These are phyloP conservation scores for Aspergillus ustus DNA, from an alignment of 2,329 filamentous ascomycete genomes.

Conservation along the genomic window DNA sequence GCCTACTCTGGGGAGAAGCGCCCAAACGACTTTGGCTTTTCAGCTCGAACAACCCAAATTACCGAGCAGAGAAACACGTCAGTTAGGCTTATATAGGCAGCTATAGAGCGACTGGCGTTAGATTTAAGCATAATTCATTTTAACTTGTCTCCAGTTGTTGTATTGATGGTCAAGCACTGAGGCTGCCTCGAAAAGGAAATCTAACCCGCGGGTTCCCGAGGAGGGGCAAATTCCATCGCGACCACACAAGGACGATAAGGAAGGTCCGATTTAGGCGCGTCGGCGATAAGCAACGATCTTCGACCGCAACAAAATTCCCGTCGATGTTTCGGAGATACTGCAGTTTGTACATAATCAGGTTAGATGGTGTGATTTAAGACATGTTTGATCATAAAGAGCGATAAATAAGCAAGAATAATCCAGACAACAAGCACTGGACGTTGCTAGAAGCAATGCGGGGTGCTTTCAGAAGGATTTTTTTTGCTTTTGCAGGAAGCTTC, in stretches of 20 bases:
- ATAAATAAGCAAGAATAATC: not conserved
- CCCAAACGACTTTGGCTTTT: too few species aligned
- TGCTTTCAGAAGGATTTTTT: not conserved
- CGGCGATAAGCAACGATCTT: conserved; percentile 3
- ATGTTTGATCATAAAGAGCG: not conserved
- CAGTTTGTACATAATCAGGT: not conserved
- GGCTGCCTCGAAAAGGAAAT: not conserved
- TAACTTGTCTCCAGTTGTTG: not conserved
- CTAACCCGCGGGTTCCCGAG: not conserved
- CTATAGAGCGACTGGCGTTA: not conserved
- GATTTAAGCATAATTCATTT: not conserved
- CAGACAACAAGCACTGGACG: not conserved
- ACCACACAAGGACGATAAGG: not conserved
- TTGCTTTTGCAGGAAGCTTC: not conserved
- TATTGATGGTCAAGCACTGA: not conserved
- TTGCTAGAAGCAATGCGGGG: not conserved
- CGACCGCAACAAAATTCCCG: not conserved
- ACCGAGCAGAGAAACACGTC: not conserved
- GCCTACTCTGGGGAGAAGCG: not conserved
- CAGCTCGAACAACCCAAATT: not conserved
- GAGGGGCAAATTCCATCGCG: too few species aligned
- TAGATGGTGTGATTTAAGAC: not conserved
- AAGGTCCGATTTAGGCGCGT: not conserved
- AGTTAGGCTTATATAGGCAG: not conserved
- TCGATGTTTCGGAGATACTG: not conserved